A percentile compares a stretch with the other conserved stretches of the same genome.
Evolutionary conservation across 2,329 filamentous ascomycete species (phyloP).

Genomic region (Talaromyces sp.): DNA sequence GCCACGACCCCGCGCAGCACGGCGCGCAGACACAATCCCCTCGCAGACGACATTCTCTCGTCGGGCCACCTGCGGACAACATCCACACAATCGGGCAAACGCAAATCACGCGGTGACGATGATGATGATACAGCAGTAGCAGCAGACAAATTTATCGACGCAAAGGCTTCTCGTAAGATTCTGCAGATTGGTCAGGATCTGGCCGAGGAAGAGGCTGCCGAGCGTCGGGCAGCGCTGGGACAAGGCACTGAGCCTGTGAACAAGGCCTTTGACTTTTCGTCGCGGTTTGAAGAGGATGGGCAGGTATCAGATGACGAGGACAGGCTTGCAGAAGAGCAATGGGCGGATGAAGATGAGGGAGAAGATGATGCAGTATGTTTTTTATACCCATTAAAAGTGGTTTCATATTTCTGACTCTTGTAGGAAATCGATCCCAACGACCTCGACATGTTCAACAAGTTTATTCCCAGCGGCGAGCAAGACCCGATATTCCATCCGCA

Average conservation of each 20-base stretch:
- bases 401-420: slow-evolving; percentile 1
- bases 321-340: slow-evolving; percentile 57
- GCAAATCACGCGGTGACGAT: slow-evolving; percentile 51
- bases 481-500: slow-evolving; percentile 65
- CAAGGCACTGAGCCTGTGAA: slow-evolving; percentile 45
- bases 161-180: slow-evolving; percentile 83
- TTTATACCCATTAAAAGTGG: background rate
- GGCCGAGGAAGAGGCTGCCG: slow-evolving; percentile 68
- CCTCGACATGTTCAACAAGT: slow-evolving; percentile 83
- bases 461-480: slow-evolving; percentile 68
- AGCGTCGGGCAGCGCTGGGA: slow-evolving; percentile 31
- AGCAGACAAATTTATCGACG: slow-evolving; percentile 61
- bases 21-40: slow-evolving; percentile 76
- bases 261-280: slow-evolving; percentile 72
- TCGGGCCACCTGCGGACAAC: slow-evolving; percentile 67
- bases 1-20: slow-evolving; percentile 52
- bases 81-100: slow-evolving; percentile 60
- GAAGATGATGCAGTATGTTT: slow-evolving; percentile 39
- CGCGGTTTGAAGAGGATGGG: slow-evolving; percentile 58
- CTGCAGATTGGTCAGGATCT: slow-evolving; percentile 83
- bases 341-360: slow-evolving; percentile 73
- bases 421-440: slow-evolving; percentile 83
- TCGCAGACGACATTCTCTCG: slow-evolving; percentile 78
- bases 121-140: slow-evolving; percentile 48
- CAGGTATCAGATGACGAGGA: slow-evolving; percentile 45